Evolutionary conservation across 1,139 yeast genomes (phyloP), one percentile per base, ranked within the genome.

Genomic region (Hansenula lynferdii): DNA sequence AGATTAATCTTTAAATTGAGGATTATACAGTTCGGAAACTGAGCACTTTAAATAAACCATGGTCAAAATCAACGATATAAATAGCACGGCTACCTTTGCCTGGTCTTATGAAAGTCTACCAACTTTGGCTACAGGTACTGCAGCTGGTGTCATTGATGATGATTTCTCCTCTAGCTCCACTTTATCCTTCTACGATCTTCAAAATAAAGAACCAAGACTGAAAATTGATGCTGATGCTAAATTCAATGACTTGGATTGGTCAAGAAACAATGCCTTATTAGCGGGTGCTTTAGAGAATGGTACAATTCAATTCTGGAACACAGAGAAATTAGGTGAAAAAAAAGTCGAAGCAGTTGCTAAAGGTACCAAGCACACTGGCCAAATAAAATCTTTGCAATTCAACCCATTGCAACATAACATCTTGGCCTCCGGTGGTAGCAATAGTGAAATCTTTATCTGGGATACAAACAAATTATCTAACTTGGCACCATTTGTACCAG

Each of bases 271-370:
- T 47, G 85, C 87, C 10, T 53, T 85, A 24, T 70, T 92, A 47
- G 97, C 90, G 5, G 97, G 95, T 48, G 97, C 96, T 9, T 70
- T 85, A 49, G 98, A 92, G 58, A 77, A 79, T 53, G 96, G 97
- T 16, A 57, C 71, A 5, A 70, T 92, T 42, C 87, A 84, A 53
- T 72, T 90, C 43, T 92, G 94, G 86, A 81, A 82, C 49, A 70
- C 76, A 4, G 72, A 69, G 11, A 73, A 70, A 23, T 54, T 67
- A 58, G 69, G 41, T 60, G 69, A 34, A 46, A 67, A 6, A 67
- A 68, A 44, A 61, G 64, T 70, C 36, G 46, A 54, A 11, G 45
- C 55, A 3, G 61, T 64, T 30, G 77, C 83, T 12, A 65, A 69
- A 29, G 76, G 78, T 26, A 63, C 67, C 35, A 75, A 75, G 47